Percentiles rank a stretch among this genome's conserved stretches.
Evolutionary conservation across 1,284 basidiomycete genomes (phyloP).

Genomic region (Peniophora sp.): DNA sequence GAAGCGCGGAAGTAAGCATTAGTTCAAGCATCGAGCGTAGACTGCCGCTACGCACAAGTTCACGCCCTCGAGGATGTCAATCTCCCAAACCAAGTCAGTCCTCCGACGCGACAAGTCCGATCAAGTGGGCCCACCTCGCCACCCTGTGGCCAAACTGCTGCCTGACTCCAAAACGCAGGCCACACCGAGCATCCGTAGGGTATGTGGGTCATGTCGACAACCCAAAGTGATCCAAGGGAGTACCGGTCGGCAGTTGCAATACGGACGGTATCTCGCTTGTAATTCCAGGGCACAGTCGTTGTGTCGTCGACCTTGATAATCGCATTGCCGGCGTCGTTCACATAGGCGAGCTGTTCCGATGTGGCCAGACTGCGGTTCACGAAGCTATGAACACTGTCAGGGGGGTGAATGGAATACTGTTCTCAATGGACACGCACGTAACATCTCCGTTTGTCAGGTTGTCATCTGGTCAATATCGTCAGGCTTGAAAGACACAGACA

Average conservation of each 20-base stretch:
- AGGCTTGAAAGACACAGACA: not conserved
- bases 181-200: slow-evolving; percentile 72
- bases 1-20: not conserved
- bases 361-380: slow-evolving; percentile 42
- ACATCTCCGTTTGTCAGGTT: slow-evolving; percentile 67
- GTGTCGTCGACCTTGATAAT: slow-evolving; percentile 72
- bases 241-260: slow-evolving; percentile 52
- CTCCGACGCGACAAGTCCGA: no score
- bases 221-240: slow-evolving; percentile 58
- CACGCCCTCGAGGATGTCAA: not conserved
- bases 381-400: slow-evolving; percentile 35
- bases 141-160: slow-evolving; percentile 54
- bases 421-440: slow-evolving; percentile 28
- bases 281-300: slow-evolving; percentile 43
- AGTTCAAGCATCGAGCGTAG: not conserved
- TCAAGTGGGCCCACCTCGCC: slow-evolving; percentile 30
- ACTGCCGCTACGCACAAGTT: not conserved
- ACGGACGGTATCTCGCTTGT: slow-evolving; percentile 67
- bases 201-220: slow-evolving; percentile 60
- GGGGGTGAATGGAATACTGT: not conserved
- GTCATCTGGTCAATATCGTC: slow-evolving; percentile 35
- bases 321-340: slow-evolving; percentile 53
- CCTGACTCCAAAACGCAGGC: slow-evolving; percentile 66
- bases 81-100: slow-evolving; percentile 40
- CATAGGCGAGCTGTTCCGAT: slow-evolving; percentile 49